Percentiles rank a stretch among this genome's conserved stretches.
These are phyloP conservation scores for Metschnikowia picachoensis DNA, from an alignment of 805 yeast genomes.

Conservation along the genomic window DNA sequence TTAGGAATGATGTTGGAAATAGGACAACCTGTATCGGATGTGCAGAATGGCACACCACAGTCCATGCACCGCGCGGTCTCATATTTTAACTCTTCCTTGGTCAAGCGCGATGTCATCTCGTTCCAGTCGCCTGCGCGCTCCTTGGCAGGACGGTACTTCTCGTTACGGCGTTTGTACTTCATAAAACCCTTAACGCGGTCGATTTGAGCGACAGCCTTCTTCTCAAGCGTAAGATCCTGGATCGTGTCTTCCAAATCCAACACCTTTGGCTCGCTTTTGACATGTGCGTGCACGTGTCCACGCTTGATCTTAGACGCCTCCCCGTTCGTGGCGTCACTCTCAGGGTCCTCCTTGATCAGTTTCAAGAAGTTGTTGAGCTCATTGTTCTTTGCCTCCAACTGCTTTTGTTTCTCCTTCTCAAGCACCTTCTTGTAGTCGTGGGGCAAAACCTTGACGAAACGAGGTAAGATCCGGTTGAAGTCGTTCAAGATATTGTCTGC, in stretches of 20 bases:
- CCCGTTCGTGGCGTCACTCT: constrained; percentile 84
- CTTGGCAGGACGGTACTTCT: constrained; percentile 75
- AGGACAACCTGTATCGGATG: constrained; percentile 97
- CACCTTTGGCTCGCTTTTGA: constrained; percentile 70
- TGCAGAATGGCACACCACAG: constrained; percentile 99
- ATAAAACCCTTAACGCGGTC: constrained; percentile 89
- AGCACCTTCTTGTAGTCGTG: constrained; percentile 86
- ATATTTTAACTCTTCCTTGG: constrained; percentile 79
- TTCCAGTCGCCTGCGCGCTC: constrained; percentile 86
- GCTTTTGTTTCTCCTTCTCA: constrained; percentile 65
- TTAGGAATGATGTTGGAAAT: constrained; percentile 95
- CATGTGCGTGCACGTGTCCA: constrained; percentile 40
- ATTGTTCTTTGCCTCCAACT: constrained; percentile 60
- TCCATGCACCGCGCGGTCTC: constrained; percentile 99
- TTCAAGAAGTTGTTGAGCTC: constrained; percentile 64
- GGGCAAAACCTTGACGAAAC: constrained; percentile 92
- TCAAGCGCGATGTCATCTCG: constrained; percentile 75
- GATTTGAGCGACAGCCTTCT: constrained; percentile 56
- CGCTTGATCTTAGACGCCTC: constrained; percentile 62
- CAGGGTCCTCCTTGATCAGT: constrained; percentile 76
- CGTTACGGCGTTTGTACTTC: constrained; percentile 87
- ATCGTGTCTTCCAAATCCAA: constrained; percentile 88
- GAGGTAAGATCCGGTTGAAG: constrained; percentile 82
- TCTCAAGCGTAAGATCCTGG: constrained; percentile 61
- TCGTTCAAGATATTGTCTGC: constrained; percentile 80